Conservation (phyloP, 345 rosid genomes). For the Eutrema heterophyllum region DNA sequence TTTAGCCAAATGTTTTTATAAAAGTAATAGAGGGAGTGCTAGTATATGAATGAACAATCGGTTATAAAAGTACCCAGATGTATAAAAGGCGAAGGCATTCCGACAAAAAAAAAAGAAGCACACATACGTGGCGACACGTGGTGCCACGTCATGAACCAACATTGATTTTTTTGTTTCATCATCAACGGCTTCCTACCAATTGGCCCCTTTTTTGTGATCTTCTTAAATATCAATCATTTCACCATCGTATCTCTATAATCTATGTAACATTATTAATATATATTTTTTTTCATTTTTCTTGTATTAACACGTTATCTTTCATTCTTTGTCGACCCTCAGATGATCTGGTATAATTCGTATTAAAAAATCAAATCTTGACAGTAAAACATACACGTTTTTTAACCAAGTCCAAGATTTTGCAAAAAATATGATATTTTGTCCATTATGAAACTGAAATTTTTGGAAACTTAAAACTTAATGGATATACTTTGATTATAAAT, state of each 20-base stretch:
- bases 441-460: background rate
- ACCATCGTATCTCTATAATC: background rate
- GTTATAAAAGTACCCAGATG: background rate
- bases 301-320: background rate
- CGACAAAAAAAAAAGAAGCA: background rate
- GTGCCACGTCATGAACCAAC: background rate
- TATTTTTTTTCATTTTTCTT: background rate
- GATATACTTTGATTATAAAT: too few species aligned
- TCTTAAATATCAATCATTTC: background rate
- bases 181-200: background rate
- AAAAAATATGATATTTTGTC: background rate
- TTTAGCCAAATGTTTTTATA: too few species aligned
- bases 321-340: background rate
- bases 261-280: background rate
- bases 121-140: constrained; percentile 2
- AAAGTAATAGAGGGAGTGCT: too few species aligned
- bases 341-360: background rate
- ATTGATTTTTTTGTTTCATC: background rate
- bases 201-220: background rate
- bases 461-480: too few species aligned
- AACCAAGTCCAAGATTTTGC: background rate
- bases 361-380: background rate
- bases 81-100: background rate
- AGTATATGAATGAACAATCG: background rate
- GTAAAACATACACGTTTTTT: background rate